Evolutionary conservation across 148 eudicot species (phyloP).

Genomic region (Diospyros kaki): DNA sequence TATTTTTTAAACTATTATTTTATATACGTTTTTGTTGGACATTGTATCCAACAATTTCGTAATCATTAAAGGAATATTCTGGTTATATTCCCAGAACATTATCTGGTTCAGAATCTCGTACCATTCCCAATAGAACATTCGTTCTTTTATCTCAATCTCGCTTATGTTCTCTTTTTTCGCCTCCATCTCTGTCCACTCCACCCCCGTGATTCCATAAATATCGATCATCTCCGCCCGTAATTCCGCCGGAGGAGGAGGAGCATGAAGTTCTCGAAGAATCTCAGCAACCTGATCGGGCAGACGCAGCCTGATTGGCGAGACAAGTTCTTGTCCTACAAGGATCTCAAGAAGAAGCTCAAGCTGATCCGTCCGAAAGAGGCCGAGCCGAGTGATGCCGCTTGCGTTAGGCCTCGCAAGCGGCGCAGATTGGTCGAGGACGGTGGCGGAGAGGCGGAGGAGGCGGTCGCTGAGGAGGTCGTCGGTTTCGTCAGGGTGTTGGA

Average conservation of each 20-base stretch:
- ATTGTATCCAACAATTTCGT: no score
- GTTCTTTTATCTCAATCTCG: no score
- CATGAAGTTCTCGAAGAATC: slow-evolving; percentile 65
- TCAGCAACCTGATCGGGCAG: slow-evolving; percentile 46
- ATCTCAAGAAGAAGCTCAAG: slow-evolving; percentile 59
- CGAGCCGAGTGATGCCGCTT: background rate
- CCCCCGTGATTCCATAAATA: no score
- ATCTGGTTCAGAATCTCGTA: no score
- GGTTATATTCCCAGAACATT: no score
- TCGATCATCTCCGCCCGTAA: no score
- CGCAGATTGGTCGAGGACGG: slow-evolving; percentile 27
- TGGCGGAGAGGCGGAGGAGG: background rate
- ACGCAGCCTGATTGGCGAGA: slow-evolving; percentile 75
- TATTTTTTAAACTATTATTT: no score
- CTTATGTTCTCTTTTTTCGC: no score
- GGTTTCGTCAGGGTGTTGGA: slow-evolving; percentile 50
- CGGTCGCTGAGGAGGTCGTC: slow-evolving; percentile 31
- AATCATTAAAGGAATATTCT: no score
- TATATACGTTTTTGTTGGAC: no score
- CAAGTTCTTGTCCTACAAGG: slow-evolving; percentile 68
- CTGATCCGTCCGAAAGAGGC: slow-evolving; percentile 32
- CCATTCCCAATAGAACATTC: no score
- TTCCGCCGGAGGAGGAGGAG: background rate
- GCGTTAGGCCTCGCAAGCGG: slow-evolving; percentile 32
- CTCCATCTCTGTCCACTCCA: no score